Conservation (phyloP, 2,329 filamentous ascomycete genomes). For the Apiospora pterosperma region DNA sequence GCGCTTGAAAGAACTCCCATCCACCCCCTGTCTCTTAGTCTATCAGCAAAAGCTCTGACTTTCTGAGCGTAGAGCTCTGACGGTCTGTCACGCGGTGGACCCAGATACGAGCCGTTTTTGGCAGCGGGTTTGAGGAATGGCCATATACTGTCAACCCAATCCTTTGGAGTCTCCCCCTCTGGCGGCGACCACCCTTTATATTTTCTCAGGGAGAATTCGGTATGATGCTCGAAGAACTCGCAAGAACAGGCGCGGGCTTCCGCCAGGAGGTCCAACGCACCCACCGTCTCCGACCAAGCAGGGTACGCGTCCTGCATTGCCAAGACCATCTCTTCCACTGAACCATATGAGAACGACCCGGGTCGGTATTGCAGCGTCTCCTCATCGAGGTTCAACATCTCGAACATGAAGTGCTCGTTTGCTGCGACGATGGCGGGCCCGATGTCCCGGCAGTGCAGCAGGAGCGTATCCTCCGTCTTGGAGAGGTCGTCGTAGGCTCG, state of each 20-base stretch:
- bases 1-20: not conserved
- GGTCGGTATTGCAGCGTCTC: slow-evolving; percentile 8
- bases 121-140: not conserved
- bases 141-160: not conserved
- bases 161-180: not conserved
- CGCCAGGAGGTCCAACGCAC: slow-evolving; percentile 17
- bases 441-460: slow-evolving; percentile 4
- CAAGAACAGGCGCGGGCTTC: slow-evolving; percentile 13
- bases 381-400: slow-evolving; percentile 12
- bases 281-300: slow-evolving; percentile 18
- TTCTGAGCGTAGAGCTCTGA: not conserved
- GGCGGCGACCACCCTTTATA: not conserved
- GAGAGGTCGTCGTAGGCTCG: not conserved
- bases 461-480: slow-evolving; percentile 10
- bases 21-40: not conserved
- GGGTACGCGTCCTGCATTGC: slow-evolving; percentile 18
- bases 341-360: slow-evolving; percentile 7
- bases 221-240: slow-evolving; percentile 6
- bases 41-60: not conserved
- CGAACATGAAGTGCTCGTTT: slow-evolving; percentile 11
- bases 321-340: slow-evolving; percentile 12
- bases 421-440: not conserved
- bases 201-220: not conserved
- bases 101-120: not conserved
- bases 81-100: not conserved